phyloP scores from a whole-genome alignment of 1,284 basidiomycete species.

The Sporisorium scitamineum region DNA sequence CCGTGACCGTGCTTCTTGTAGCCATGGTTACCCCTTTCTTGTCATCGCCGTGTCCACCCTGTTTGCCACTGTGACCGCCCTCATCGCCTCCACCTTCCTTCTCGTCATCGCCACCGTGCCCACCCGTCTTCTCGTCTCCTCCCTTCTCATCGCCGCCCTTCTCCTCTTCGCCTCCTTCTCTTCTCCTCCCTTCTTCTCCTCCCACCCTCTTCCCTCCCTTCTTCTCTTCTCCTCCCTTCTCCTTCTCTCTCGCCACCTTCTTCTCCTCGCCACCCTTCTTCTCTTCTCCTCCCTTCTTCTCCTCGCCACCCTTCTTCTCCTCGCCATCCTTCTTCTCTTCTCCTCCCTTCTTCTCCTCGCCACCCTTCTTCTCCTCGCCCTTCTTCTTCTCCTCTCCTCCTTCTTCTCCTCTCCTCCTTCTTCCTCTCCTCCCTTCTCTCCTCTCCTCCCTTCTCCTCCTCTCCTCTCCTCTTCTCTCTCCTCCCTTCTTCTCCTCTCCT shows the following conservation, averaged over 20 bases:
- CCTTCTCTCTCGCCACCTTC: conserved; percentile 8
- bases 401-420: conserved; percentile 16
- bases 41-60: background rate
- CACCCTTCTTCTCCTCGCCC: background rate
- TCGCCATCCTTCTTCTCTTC: background rate
- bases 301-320: conserved; percentile 8
- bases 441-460: background rate
- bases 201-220: background rate
- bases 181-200: conserved; percentile 8
- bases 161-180: background rate
- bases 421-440: conserved; percentile 13
- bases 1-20: conserved; percentile 4
- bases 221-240: conserved; percentile 14
- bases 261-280: background rate
- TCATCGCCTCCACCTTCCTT: conserved; percentile 7
- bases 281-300: conserved; percentile 9
- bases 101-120: conserved; percentile 7
- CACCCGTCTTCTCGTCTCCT: background rate
- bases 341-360: conserved; percentile 9
- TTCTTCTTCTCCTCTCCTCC: conserved; percentile 8
- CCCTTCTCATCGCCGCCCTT: background rate
- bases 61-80: background rate
- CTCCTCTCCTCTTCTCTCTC: background rate
- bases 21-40: conserved; percentile 5
- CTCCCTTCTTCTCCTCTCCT: conserved; percentile 1